phyloP scores from a whole-genome alignment of 192 early-diverging fungal species.

The Coemansia sp. region DNA sequence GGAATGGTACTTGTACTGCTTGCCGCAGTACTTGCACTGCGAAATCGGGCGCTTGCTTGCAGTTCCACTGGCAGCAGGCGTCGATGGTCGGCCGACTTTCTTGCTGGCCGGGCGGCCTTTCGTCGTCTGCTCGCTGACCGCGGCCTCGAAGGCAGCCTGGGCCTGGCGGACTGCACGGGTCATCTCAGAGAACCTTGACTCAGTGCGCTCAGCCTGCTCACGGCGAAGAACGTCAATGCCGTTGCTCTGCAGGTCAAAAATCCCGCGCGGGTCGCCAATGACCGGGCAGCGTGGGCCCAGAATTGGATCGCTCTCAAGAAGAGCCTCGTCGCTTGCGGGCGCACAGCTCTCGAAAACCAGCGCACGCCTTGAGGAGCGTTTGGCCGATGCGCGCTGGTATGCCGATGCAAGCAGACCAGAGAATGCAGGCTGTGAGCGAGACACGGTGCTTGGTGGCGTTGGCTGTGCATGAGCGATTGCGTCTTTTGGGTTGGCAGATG shows the following conservation, averaged over 20 bases:
- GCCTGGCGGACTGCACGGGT: conserved; percentile 23
- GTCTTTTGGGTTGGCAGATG: conserved; percentile 11
- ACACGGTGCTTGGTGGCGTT: conserved; percentile 40
- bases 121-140: conserved; percentile 23
- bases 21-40: conserved; percentile 63
- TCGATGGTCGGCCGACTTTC: conserved; percentile 12
- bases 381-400: conserved; percentile 38
- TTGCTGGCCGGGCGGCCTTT: conserved; percentile 19
- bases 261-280: conserved; percentile 41
- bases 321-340: not conserved
- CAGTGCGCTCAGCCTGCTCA: conserved; percentile 21
- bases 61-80: not conserved
- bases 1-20: conserved; percentile 62
- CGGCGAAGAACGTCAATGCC: conserved; percentile 16
- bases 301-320: conserved; percentile 37
- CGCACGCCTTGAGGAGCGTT: conserved; percentile 37
- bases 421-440: conserved; percentile 37
- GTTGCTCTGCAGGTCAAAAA: conserved; percentile 24
- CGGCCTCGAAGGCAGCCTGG: conserved; percentile 33
- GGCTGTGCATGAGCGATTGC: conserved; percentile 7
- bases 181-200: conserved; percentile 18
- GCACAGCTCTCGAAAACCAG: conserved; percentile 33
- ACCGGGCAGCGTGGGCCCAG: conserved; percentile 50
- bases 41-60: conserved; percentile 33
- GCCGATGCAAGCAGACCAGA: conserved; percentile 47